A percentile compares a stretch with the other conserved stretches of the same genome.
Evolutionary conservation across 805 yeast species (phyloP).

Genomic region (Candida glaebosa): DNA sequence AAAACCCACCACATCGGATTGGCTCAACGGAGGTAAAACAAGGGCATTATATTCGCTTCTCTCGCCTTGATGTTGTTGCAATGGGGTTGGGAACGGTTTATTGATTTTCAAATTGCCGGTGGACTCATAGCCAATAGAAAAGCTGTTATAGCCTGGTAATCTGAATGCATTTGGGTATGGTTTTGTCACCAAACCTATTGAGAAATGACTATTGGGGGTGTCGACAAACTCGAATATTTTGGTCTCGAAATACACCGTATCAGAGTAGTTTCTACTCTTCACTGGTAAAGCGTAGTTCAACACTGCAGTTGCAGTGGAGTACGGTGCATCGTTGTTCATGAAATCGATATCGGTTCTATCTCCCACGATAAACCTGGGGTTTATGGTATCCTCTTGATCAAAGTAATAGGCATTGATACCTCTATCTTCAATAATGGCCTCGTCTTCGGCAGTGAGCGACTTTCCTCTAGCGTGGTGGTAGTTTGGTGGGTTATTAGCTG

Average conservation of each 20-base stretch:
- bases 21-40: conserved; percentile 48
- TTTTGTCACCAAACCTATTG: conserved; percentile 65
- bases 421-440: conserved; percentile 27
- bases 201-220: conserved; percentile 45
- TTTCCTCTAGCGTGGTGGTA: conserved; percentile 30
- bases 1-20: conserved; percentile 54
- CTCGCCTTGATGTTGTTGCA: conserved; percentile 40
- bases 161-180: conserved; percentile 70
- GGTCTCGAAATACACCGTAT: conserved; percentile 60
- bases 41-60: conserved; percentile 41
- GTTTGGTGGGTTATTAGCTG: conserved; percentile 28
- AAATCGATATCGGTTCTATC: conserved; percentile 38
- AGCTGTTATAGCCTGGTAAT: conserved; percentile 69
- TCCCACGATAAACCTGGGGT: conserved; percentile 34
- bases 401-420: conserved; percentile 41
- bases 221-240: conserved; percentile 33
- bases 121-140: conserved; percentile 70
- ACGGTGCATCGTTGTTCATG: conserved; percentile 34
- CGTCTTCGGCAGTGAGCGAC: conserved; percentile 28
- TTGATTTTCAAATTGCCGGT: conserved; percentile 68
- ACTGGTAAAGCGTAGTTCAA: conserved; percentile 39
- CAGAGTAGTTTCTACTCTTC: conserved; percentile 28
- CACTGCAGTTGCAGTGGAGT: conserved; percentile 37
- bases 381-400: conserved; percentile 30
- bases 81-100: conserved; percentile 53